Base-by-base conservation (phyloP, 2,329 filamentous ascomycete genomes). In the Pyrenochaeta sp. region DNA sequence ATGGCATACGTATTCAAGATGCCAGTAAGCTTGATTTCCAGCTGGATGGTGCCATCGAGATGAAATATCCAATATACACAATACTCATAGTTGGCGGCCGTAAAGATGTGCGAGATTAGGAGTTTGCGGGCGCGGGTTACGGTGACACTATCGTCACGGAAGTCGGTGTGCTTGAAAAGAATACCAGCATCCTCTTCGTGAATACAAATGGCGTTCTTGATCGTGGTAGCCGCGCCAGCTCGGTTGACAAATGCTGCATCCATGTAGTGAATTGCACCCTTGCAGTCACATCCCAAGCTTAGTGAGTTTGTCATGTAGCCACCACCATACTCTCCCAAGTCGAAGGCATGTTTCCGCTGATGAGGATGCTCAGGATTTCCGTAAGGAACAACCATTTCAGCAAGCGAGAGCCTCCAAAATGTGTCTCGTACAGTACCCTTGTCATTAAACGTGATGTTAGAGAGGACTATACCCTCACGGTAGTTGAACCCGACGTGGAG, bases 401-500 rank as follows among this genome's bases (percentile, higher is more conserved):
- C 90, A 0, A 97, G 82, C 0, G 92, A 97, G 7, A 97, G 81
- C 42, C 93, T 86, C 83, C 95, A 97, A 78, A 97, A 96, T 31
- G 96, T 82, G 1, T 91, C 89, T 29, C 93, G 84, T 30, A 88
- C 81, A 37, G 80, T 88, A 40, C 91, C 81, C 75, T 91, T 90
- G 77, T 97, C 93, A 65, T 92, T 93, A 78, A 90, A 96, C 2
- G 88, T 90, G 71, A 97, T 92, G 78, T 97, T 92, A 76, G 90
- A 95, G 6, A 97, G 81, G 2, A 97, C 90, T 63, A 97, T 89
- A 18, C 93, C 93, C 77, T 97, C 93, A 21, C 91, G 86, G 79
- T 97, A 95, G 81, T 96, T 97, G 84, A 97, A 97, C 20, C 93
- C 93, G 54, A 97, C 86, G 74, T 97, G 93, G 61, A 97, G 86